Conservation (phyloP, 371 early-diverging fungal genomes). For the Syncephalastrum sp. region DNA sequence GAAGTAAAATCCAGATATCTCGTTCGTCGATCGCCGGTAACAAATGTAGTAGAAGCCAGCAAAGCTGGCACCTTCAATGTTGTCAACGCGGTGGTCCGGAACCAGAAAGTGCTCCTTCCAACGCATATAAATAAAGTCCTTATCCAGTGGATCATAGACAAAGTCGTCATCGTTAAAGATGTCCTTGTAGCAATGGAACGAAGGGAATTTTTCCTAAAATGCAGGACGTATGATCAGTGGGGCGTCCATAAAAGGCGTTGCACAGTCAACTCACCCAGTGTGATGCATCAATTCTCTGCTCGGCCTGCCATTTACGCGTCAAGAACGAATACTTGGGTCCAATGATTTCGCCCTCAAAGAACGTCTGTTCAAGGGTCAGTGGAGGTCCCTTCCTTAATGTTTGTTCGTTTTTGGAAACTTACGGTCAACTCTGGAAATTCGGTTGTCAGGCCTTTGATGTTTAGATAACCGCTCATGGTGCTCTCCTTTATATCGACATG, state of each 20-base stretch:
- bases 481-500: conserved; percentile 76
- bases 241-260: not conserved
- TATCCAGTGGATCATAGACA: conserved; percentile 63
- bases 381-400: not conserved
- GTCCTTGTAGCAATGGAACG: conserved; percentile 56
- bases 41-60: conserved; percentile 96
- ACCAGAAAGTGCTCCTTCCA: conserved; percentile 97
- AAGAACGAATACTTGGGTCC: conserved; percentile 75
- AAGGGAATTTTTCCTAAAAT: conserved; percentile 49
- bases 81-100: conserved; percentile 86
- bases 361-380: conserved; percentile 39
- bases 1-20: conserved; percentile 84
- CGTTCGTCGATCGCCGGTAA: conserved; percentile 72
- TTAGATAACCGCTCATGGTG: conserved; percentile 77
- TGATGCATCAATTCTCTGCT: conserved; percentile 65
- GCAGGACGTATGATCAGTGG: not conserved
- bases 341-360: conserved; percentile 78
- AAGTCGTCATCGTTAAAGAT: conserved; percentile 68
- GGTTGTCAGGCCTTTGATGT: conserved; percentile 77
- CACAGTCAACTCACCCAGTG: conserved; percentile 72
- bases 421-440: conserved; percentile 73
- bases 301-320: conserved; percentile 85
- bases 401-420: not conserved
- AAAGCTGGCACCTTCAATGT: conserved; percentile 89
- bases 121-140: conserved; percentile 89